Percentiles rank a stretch among this genome's conserved stretches.
These are phyloP conservation scores for Firmiana major DNA, from an alignment of 345 rosid genomes.

Conservation along the genomic window DNA sequence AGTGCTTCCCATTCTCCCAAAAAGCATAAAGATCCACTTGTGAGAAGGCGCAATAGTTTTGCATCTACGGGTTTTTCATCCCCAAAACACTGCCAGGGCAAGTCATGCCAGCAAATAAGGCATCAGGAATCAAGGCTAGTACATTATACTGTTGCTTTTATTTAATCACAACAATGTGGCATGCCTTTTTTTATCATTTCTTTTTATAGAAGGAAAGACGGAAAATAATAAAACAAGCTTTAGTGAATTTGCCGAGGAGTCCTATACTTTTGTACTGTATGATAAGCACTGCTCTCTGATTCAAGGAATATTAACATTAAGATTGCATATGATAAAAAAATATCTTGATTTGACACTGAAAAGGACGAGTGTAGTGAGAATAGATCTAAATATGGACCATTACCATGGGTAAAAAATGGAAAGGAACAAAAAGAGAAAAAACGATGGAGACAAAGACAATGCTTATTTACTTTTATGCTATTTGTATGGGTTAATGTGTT, in stretches of 20 bases:
- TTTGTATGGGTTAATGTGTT: neutral
- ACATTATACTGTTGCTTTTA: neutral
- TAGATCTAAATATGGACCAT: neutral
- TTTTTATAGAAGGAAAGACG: neutral
- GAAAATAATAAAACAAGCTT: neutral
- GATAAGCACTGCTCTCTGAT: neutral
- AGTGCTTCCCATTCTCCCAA: constrained; percentile 47
- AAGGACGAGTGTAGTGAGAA: neutral
- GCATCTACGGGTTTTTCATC: constrained; percentile 47
- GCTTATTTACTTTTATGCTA: neutral
- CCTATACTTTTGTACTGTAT: neutral
- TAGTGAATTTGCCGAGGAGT: neutral
- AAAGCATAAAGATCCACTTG: constrained; percentile 46
- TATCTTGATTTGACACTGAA: neutral
- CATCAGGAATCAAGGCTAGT: constrained; percentile 66
- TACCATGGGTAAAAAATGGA: neutral
- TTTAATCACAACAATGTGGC: neutral
- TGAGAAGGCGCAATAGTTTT: constrained; percentile 48
- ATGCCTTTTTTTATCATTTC: neutral
- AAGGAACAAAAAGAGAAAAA: neutral
- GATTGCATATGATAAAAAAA: neutral
- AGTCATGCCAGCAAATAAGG: constrained; percentile 73
- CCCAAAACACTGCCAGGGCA: constrained; percentile 56
- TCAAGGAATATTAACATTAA: neutral
- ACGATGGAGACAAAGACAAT: neutral